Evolutionary conservation across 1,284 basidiomycete genomes (phyloP).

Genomic region (Irpex rosettiformis): DNA sequence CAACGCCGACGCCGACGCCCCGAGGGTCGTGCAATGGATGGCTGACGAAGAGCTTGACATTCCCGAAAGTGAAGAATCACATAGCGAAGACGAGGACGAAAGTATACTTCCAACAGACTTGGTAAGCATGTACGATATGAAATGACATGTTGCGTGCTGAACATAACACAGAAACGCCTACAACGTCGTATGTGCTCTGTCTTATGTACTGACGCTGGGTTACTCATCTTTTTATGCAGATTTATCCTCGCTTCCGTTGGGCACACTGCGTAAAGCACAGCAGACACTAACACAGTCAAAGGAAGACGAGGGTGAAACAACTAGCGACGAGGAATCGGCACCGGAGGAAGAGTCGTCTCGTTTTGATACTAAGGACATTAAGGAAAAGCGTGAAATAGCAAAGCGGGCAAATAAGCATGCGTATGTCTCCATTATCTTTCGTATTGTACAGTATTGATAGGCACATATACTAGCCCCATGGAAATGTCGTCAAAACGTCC

Average conservation of each 20-base stretch:
- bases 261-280: slow-evolving; percentile 65
- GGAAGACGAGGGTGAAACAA: slow-evolving; percentile 29
- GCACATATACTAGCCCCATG: slow-evolving; percentile 54
- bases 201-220: slow-evolving; percentile 15
- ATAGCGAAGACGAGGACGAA: slow-evolving; percentile 20
- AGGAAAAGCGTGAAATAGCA: slow-evolving; percentile 38
- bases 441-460: too few species aligned
- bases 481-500: slow-evolving; percentile 87
- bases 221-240: slow-evolving; percentile 31
- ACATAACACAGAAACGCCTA: slow-evolving; percentile 31
- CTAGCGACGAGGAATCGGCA: slow-evolving; percentile 27
- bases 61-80: slow-evolving; percentile 15
- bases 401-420: slow-evolving; percentile 87
- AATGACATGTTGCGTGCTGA: slow-evolving; percentile 3
- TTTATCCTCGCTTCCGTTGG: slow-evolving; percentile 57
- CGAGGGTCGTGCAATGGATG: slow-evolving; percentile 30
- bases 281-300: slow-evolving; percentile 43
- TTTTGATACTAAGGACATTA: slow-evolving; percentile 25
- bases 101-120: slow-evolving; percentile 14
- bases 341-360: slow-evolving; percentile 16
- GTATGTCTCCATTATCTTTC: too few species aligned
- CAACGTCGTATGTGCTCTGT: slow-evolving; percentile 33
- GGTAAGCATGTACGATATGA: slow-evolving; percentile 15
- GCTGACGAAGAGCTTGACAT: slow-evolving; percentile 33
- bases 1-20: slow-evolving; percentile 26